These are phyloP conservation scores for Stenogyne calaminthoides DNA, from an alignment of 305 asterid species.

Conservation along the genomic window DNA sequence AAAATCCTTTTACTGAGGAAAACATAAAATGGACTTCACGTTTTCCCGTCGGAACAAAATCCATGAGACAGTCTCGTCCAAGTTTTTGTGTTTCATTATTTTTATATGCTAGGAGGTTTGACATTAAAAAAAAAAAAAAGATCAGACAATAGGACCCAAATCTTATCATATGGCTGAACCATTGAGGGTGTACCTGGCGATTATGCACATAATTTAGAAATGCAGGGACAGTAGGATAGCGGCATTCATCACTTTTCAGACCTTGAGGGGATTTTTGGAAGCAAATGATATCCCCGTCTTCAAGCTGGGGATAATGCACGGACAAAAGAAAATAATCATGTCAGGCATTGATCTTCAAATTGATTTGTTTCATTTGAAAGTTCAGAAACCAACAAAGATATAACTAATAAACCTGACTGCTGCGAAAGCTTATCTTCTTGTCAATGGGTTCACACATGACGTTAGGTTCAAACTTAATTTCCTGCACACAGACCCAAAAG, in stretches of 20 bases:
- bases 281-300: slow-evolving; percentile 73
- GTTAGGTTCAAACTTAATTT: slow-evolving; percentile 73
- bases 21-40: too few species aligned
- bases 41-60: too few species aligned
- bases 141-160: slow-evolving; percentile 10
- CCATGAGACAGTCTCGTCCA: too few species aligned
- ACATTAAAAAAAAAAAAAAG: too few species aligned
- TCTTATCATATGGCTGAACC: slow-evolving; percentile 14
- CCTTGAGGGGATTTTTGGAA: slow-evolving; percentile 53
- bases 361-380: slow-evolving; percentile 1
- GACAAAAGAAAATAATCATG: slow-evolving; percentile 14
- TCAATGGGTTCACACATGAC: slow-evolving; percentile 77
- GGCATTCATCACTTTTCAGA: slow-evolving; percentile 40
- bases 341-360: not conserved
- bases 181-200: slow-evolving; percentile 51
- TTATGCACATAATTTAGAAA: slow-evolving; percentile 63
- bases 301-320: slow-evolving; percentile 44
- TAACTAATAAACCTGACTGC: slow-evolving; percentile 52
- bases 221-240: slow-evolving; percentile 54
- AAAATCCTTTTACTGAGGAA: too few species aligned
- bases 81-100: too few species aligned
- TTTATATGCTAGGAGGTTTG: too few species aligned
- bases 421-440: slow-evolving; percentile 57
- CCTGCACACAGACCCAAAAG: slow-evolving; percentile 44
- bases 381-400: not conserved